Conservation (phyloP, 805 yeast genomes). For the Teunomyces pallodes region DNA sequence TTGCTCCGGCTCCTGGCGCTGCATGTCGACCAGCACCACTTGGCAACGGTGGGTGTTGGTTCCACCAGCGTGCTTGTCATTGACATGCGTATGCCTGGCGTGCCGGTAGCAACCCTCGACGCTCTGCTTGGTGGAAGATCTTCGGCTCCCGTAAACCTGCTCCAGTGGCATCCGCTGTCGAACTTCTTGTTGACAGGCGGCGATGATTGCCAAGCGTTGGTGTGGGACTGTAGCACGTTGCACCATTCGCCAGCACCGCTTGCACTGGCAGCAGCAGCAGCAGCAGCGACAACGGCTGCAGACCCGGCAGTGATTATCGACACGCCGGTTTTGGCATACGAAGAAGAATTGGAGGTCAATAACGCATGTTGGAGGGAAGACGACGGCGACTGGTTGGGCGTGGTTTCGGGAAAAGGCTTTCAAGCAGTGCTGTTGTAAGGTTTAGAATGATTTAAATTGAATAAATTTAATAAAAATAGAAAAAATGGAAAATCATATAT, state of each 20-base stretch:
- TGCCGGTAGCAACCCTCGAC: slow-evolving; percentile 67
- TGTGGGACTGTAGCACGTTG: slow-evolving; percentile 57
- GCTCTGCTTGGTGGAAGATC: slow-evolving; percentile 53
- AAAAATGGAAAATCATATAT: no score
- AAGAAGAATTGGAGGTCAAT: slow-evolving; percentile 71
- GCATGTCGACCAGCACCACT: slow-evolving; percentile 72
- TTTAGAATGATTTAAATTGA: no score
- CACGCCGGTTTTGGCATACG: slow-evolving; percentile 48
- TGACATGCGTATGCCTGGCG: slow-evolving; percentile 86
- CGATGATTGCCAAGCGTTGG: slow-evolving; percentile 69
- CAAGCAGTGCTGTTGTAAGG: slow-evolving; percentile 48
- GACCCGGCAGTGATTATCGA: slow-evolving; percentile 15
- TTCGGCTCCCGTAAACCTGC: slow-evolving; percentile 62
- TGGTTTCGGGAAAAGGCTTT: slow-evolving; percentile 63
- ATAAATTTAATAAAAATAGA: no score
- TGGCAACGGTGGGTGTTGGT: slow-evolving; percentile 79
- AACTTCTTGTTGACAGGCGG: slow-evolving; percentile 63
- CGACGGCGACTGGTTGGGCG: slow-evolving; percentile 79
- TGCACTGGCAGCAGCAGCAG: background rate
- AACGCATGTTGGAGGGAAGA: slow-evolving; percentile 67
- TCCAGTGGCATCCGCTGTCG: slow-evolving; percentile 81
- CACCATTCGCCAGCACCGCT: background rate
- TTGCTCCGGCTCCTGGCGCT: slow-evolving; percentile 75
- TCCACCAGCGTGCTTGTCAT: slow-evolving; percentile 64
- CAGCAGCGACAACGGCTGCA: background rate